Base-by-base conservation (phyloP, 306 rosid genomes). In the Vicia villosa region DNA sequence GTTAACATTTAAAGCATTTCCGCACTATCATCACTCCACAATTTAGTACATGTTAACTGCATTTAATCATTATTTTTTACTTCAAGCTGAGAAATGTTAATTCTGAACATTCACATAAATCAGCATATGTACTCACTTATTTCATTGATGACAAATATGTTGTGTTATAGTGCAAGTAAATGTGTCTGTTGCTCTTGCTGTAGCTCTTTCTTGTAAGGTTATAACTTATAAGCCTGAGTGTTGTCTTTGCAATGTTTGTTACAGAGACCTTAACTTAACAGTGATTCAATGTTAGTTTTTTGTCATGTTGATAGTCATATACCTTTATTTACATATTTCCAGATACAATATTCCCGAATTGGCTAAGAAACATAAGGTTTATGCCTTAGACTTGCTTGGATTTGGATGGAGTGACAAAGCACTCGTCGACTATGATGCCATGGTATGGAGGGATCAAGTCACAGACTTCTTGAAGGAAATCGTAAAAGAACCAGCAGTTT, bases 361-460 rank as follows among this genome's bases (percentile, higher is more conserved):
- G 84, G 91, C 99, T 11, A 89, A 95, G 77, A 84, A 47, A 19
- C 76, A 94, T 77, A 91, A 86, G 88, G 97, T 94, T 51, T 94
- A 89, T 80, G 97, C 97, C 46, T 59, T 94, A 78, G 99, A 88
- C 87, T 87, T 94, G 87, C 85, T 91, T 75, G 97, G 97, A 42
- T 94, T 94, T 58, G 97, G 99, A 47, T 94, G 99, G 99, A 94
- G 99, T 79, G 97, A 94, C 78, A 94, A 94, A 69, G 99, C 99
- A 72, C 46, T 94, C 38, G 80, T 91, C 1, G 96, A 94, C n/a
- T 94, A 94, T 34, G 96, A 94, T 83, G 92, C 97, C 79, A 47
- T 87, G 91, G 83, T 91, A 19, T 89, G 96, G 99, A 91, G 86
- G 66, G 97, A 87, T 79, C 99, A 94, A 74, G 91, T 86, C 36